Conservation (phyloP, 1,284 basidiomycete species). For the Cryptococcus sp. region DNA sequence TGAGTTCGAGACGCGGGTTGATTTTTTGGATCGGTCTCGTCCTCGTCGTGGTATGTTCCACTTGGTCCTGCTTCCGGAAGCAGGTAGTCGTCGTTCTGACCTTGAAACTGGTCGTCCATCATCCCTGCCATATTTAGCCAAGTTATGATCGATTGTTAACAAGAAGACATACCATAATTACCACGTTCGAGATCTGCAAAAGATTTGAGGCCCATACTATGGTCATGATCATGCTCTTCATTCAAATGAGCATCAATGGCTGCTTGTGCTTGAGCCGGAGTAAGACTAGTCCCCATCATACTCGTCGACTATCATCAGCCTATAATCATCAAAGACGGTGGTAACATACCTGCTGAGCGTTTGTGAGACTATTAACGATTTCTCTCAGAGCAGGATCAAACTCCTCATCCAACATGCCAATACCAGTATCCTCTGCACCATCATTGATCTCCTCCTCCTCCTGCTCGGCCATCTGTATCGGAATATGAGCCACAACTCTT, state of each 20-base stretch:
- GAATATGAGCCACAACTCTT: background rate
- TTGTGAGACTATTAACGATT: conserved; percentile 44
- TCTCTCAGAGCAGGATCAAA: conserved; percentile 43
- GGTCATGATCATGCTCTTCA: conserved; percentile 20
- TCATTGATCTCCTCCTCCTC: background rate
- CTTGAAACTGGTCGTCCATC: background rate
- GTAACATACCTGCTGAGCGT: conserved; percentile 35
- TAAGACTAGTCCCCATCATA: conserved; percentile 7
- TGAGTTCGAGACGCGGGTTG: background rate
- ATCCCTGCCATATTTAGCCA: conserved; percentile 5
- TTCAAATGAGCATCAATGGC: conserved; percentile 27
- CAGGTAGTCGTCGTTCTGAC: background rate
- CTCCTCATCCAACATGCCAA: conserved; percentile 24
- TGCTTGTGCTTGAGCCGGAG: conserved; percentile 23
- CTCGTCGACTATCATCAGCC: conserved; percentile 6
- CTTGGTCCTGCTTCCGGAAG: background rate
- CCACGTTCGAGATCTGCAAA: conserved; percentile 31
- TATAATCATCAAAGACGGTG: background rate
- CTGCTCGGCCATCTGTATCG: background rate
- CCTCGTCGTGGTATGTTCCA: no score
- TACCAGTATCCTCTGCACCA: background rate
- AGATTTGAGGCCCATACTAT: conserved; percentile 29
- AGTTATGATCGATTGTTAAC: background rate
- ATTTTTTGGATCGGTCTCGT: background rate
- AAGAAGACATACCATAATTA: conserved; percentile 14